Conservation (phyloP, 225 moss, liverwort and hornwort genomes). For the Polytrichum formosum region DNA sequence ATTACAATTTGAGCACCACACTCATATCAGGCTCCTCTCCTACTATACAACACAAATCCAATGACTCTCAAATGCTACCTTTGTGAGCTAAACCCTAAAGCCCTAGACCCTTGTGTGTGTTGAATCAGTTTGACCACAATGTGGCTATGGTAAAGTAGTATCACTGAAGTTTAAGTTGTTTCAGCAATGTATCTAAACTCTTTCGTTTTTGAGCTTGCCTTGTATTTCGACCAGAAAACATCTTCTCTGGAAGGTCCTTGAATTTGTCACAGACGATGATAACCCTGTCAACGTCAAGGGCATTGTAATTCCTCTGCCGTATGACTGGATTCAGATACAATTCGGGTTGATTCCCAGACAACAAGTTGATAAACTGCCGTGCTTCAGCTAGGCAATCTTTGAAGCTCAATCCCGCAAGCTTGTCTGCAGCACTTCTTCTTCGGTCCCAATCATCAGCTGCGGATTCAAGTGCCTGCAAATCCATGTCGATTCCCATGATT, state of each 20-base stretch:
- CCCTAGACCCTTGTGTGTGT: too few species aligned
- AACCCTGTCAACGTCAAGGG: conserved; percentile 68
- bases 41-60: too few species aligned
- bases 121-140: too few species aligned
- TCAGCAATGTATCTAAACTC: conserved; percentile 39
- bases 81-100: too few species aligned
- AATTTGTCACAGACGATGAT: conserved; percentile 78
- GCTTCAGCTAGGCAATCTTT: conserved; percentile 73
- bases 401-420: conserved; percentile 58
- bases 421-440: conserved; percentile 68
- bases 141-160: too few species aligned
- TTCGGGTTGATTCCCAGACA: conserved; percentile 70
- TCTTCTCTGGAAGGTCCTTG: conserved; percentile 73
- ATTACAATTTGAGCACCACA: too few species aligned
- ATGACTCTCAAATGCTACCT: too few species aligned
- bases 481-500: conserved; percentile 84
- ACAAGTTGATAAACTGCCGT: conserved; percentile 80
- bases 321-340: conserved; percentile 82
- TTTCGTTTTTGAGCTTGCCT: conserved; percentile 52
- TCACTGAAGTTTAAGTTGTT: conserved; percentile 16
- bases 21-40: too few species aligned
- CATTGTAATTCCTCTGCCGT: conserved; percentile 75
- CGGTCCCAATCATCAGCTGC: conserved; percentile 85
- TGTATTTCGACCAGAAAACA: conserved; percentile 56
- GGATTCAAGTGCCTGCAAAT: conserved; percentile 81